A percentile compares a stretch with the other conserved stretches of the same genome.
These are phyloP conservation scores for Sporormia fimetaria DNA, from an alignment of 495 filamentous ascomycete genomes.

Conservation along the genomic window DNA sequence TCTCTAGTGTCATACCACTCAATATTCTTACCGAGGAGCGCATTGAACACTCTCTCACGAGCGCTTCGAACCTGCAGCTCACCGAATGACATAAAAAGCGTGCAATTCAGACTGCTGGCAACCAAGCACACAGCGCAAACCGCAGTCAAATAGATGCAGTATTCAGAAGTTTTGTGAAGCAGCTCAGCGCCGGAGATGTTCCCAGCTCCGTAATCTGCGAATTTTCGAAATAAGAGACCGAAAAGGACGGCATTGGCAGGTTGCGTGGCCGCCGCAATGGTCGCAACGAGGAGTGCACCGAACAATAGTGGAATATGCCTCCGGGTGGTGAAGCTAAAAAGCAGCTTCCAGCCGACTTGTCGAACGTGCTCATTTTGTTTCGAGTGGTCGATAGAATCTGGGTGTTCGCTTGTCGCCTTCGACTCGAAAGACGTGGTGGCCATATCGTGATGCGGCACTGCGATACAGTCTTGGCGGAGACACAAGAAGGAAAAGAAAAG, in stretches of 20 bases:
- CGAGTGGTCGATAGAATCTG: conserved; percentile 15
- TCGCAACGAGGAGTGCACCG: conserved; percentile 42
- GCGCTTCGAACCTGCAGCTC: conserved; percentile 64
- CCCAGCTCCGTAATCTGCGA: conserved; percentile 54
- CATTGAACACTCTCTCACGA: conserved; percentile 52
- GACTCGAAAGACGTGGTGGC: conserved; percentile 2
- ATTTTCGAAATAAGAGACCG: conserved; percentile 62
- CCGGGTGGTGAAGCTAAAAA: conserved; percentile 63
- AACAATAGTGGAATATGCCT: conserved; percentile 47
- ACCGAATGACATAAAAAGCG: conserved; percentile 61
- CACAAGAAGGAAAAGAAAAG: neutral
- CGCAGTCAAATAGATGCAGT: conserved; percentile 46
- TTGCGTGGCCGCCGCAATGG: conserved; percentile 49
- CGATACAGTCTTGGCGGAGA: neutral
- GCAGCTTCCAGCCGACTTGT: conserved; percentile 34
- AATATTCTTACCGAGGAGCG: conserved; percentile 59
- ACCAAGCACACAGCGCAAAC: conserved; percentile 56
- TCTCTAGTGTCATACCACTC: conserved; percentile 70
- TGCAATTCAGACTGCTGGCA: conserved; percentile 51
- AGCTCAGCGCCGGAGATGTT: conserved; percentile 40
- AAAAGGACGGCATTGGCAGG: conserved; percentile 59
- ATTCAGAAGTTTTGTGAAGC: conserved; percentile 43
- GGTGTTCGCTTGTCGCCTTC: conserved; percentile 24
- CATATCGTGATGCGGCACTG: neutral
- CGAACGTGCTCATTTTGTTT: conserved; percentile 24